These are phyloP conservation scores for Saccharomycopsis fibuligera DNA, from an alignment of 805 yeast genomes.

Conservation along the genomic window DNA sequence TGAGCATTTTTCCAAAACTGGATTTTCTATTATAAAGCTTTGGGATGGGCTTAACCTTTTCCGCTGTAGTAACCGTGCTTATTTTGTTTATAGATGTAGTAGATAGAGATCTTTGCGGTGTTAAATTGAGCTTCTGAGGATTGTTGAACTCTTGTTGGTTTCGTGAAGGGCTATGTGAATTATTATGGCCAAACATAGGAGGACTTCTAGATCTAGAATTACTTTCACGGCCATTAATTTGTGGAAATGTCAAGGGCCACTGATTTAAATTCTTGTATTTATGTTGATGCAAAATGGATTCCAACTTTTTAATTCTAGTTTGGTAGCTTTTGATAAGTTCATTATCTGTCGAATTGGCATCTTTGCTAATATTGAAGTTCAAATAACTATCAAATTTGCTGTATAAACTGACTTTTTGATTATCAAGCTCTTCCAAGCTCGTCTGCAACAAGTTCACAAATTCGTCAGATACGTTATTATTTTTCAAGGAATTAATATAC, in stretches of 20 bases:
- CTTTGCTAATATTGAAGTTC: conserved; percentile 6
- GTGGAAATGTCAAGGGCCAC: conserved; percentile 30
- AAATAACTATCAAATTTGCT: conserved; percentile 14
- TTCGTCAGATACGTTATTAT: conserved; percentile 28
- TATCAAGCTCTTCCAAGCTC: conserved; percentile 32
- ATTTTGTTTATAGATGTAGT: conserved; percentile 18
- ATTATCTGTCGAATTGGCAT: conserved; percentile 20
- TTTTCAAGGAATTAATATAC: conserved; percentile 34
- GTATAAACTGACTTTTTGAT: conserved; percentile 13
- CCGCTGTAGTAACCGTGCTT: conserved; percentile 16
- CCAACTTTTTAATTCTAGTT: conserved; percentile 67
- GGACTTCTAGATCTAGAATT: conserved; percentile 16
- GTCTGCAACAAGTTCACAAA: conserved; percentile 32
- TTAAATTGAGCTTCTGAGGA: conserved; percentile 7
- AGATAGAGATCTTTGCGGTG: conserved; percentile 11
- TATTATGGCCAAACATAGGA: too few relatives aligned
- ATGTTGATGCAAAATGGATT: conserved; percentile 68
- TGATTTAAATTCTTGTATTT: conserved; percentile 49
- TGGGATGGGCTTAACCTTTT: not conserved
- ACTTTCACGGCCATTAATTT: not conserved
- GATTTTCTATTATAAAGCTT: not conserved
- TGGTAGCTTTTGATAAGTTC: conserved; percentile 58
- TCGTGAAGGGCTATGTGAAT: too few relatives aligned
- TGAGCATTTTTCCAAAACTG: conserved; percentile 15
- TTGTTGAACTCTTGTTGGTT: not conserved